These are phyloP conservation scores for Geotrichum fermentans DNA, from an alignment of 1,139 yeast species.

Conservation along the genomic window DNA sequence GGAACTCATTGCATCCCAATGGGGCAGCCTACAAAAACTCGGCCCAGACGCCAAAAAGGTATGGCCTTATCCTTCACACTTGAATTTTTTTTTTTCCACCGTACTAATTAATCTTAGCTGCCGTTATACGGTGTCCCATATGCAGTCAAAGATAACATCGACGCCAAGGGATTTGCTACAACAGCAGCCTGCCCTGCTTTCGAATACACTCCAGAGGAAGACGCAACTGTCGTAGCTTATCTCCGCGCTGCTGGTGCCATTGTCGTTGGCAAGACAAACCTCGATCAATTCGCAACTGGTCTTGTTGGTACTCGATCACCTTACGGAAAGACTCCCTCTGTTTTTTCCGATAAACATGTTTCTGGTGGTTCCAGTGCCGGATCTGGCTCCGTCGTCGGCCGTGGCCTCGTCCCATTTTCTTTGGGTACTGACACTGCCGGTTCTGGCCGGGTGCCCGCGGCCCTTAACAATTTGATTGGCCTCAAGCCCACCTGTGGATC, in stretches of 20 bases:
- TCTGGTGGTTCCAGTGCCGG: conserved; percentile 96
- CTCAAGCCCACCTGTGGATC: conserved; percentile 88
- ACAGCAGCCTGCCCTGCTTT: conserved; percentile 95
- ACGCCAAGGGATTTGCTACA: conserved; percentile 72
- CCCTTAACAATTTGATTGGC: conserved; percentile 83
- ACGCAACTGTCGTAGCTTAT: conserved; percentile 66
- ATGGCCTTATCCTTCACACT: conserved; percentile 18
- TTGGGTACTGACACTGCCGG: conserved; percentile 99
- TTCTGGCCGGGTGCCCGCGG: conserved; percentile 97
- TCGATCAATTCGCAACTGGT: conserved; percentile 96
- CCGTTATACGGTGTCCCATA: conserved; percentile 89
- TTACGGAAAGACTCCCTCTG: conserved; percentile 78
- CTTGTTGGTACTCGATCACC: conserved; percentile 93
- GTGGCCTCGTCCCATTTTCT: conserved; percentile 82
- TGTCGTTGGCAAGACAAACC: conserved; percentile 83
- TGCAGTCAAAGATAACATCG: conserved; percentile 92
- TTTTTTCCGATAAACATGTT: conserved; percentile 70
- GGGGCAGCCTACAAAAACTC: conserved; percentile 54
- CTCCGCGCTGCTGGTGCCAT: conserved; percentile 84
- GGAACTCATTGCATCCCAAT: conserved; percentile 64
- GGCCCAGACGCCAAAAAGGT: conserved; percentile 41
- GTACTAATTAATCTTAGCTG: conserved; percentile 30
- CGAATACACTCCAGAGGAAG: conserved; percentile 59
- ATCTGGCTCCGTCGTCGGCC: conserved; percentile 83
- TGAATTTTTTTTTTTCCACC: neutral